Conservation (phyloP, 1,284 basidiomycete species). For the Hymenochaete sp. region DNA sequence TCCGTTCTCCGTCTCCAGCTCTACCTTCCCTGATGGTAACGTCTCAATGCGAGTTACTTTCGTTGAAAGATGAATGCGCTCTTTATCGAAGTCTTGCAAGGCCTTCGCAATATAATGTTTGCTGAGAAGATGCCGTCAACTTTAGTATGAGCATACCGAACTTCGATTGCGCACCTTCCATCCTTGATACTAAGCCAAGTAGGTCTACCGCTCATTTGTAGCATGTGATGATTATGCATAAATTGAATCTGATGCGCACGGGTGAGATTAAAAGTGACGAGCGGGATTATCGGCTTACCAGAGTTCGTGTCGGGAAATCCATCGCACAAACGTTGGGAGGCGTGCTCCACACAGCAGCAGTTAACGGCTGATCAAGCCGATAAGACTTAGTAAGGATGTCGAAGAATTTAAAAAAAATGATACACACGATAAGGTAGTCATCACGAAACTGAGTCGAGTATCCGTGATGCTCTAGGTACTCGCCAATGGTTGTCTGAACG, state of each 20-base stretch:
- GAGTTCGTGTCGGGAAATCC: constrained; percentile 66
- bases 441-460: constrained; percentile 66
- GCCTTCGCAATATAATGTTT: constrained; percentile 61
- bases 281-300: constrained; percentile 34
- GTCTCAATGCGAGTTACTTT: constrained; percentile 38
- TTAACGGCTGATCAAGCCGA: constrained; percentile 65
- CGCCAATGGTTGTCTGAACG: constrained; percentile 47
- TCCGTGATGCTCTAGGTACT: constrained; percentile 58
- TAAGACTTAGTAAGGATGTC: too few species aligned
- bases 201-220: constrained; percentile 69
- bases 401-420: too few species aligned
- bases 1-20: constrained; percentile 38
- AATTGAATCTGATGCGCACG: constrained; percentile 65
- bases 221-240: constrained; percentile 73
- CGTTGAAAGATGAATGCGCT: constrained; percentile 53
- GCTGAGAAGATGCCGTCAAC: too few species aligned
- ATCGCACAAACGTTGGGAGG: constrained; percentile 63
- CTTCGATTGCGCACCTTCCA: constrained; percentile 46
- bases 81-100: constrained; percentile 41
- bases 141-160: too few species aligned
- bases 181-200: constrained; percentile 71
- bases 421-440: constrained; percentile 70
- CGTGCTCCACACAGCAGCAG: constrained; percentile 75
- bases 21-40: constrained; percentile 25
- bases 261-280: too few species aligned